Percentiles rank a stretch among this genome's conserved stretches.
Conservation (phyloP, 805 yeast species). For the Lachancea cidri region DNA sequence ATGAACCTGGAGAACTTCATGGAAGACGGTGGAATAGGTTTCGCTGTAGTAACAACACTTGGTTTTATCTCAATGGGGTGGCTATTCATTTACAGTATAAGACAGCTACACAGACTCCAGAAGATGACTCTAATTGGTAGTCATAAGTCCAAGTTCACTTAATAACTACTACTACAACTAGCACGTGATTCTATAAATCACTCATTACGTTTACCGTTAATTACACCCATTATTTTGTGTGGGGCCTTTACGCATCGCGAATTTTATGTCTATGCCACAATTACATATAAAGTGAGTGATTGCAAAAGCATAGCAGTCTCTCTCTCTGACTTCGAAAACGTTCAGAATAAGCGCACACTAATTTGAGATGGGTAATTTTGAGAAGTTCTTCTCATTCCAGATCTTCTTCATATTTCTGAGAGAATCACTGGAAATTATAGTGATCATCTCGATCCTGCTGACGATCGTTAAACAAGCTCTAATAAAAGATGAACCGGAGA, state of each 20-base stretch:
- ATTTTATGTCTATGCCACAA: not conserved
- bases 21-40: slow-evolving; percentile 76
- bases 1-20: slow-evolving; percentile 93
- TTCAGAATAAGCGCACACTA: no score
- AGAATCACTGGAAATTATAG: slow-evolving; percentile 72
- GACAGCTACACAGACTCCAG: slow-evolving; percentile 58
- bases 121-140: slow-evolving; percentile 64
- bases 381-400: slow-evolving; percentile 61
- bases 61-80: slow-evolving; percentile 41
- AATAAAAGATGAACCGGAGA: slow-evolving; percentile 32
- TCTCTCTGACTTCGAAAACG: no score
- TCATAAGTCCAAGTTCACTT: slow-evolving; percentile 1
- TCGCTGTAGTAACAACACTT: slow-evolving; percentile 41
- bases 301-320: no score
- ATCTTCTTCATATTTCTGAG: slow-evolving; percentile 68
- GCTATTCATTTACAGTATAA: slow-evolving; percentile 51
- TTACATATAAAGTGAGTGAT: not conserved
- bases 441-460: slow-evolving; percentile 67
- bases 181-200: no score
- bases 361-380: slow-evolving; percentile 27
- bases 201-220: no score
- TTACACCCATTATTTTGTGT: no score
- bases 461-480: slow-evolving; percentile 63
- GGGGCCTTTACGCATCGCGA: not conserved
- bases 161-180: no score